Percentiles rank a stretch among this genome's conserved stretches.
These are phyloP conservation scores for Trifolium repens DNA, from an alignment of 306 rosid species.

Conservation along the genomic window DNA sequence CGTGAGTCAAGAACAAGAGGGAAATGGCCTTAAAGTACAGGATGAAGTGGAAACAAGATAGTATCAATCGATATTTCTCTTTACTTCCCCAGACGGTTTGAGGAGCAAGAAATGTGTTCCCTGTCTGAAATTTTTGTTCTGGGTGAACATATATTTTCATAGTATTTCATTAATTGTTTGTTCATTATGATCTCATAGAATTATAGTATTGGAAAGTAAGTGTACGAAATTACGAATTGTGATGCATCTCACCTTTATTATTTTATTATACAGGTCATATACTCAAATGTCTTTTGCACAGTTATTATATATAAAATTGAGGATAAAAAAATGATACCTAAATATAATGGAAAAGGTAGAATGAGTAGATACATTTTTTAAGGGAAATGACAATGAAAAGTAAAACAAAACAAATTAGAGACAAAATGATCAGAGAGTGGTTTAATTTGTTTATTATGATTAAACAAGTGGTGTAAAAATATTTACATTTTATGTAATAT, in stretches of 20 bases:
- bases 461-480: neutral
- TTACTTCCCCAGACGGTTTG: conserved; percentile 36
- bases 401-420: neutral
- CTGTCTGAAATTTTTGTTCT: conserved; percentile 48
- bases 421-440: neutral
- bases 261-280: neutral
- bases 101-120: conserved; percentile 43
- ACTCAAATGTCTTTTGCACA: neutral
- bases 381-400: too few relatives aligned
- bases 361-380: neutral
- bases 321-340: neutral
- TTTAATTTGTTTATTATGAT: neutral
- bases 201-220: conserved; percentile 5
- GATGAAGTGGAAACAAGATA: conserved; percentile 52
- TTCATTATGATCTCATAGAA: conserved; percentile 54
- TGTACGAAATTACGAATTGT: conserved; percentile 14
- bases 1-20: conserved; percentile 43
- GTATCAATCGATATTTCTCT: neutral
- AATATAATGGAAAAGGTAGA: neutral
- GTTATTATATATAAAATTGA: neutral
- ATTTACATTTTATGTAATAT: too few relatives aligned
- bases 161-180: conserved; percentile 76
- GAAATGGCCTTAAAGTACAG: conserved; percentile 62
- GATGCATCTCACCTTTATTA: neutral
- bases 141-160: conserved; percentile 45